Evolutionary conservation across 805 yeast species (phyloP).

Genomic region (Saturnispora ahearnii): DNA sequence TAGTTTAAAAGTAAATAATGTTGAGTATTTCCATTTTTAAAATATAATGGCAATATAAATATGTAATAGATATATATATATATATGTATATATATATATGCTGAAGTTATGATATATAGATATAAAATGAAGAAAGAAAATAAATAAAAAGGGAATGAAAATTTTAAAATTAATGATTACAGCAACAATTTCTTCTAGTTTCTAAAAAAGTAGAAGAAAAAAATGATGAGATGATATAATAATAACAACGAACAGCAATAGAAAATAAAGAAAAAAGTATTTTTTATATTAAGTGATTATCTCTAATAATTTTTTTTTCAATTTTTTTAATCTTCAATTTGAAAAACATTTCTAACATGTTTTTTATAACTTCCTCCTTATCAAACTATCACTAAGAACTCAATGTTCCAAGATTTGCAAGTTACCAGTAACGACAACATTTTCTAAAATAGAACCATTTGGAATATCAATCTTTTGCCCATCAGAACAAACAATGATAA

Average conservation of each 20-base stretch:
- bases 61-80: neutral
- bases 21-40: no score
- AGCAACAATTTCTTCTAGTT: no score
- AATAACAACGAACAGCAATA: neutral
- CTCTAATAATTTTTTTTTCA: no score
- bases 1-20: neutral
- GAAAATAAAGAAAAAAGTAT: no score
- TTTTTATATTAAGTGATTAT: no score
- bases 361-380: no score
- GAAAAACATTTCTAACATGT: no score
- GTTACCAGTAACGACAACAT: slow-evolving; percentile 95
- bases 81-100: neutral
- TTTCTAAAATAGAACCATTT: slow-evolving; percentile 88
- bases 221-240: neutral
- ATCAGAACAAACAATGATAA: slow-evolving; percentile 93
- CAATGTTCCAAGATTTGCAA: slow-evolving; percentile 88
- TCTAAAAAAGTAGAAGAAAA: no score
- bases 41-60: neutral
- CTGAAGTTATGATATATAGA: neutral
- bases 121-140: neutral
- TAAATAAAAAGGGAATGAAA: no score
- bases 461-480: slow-evolving; percentile 97
- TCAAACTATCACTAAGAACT: neutral
- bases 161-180: no score
- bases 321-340: no score